A percentile compares a stretch with the other conserved stretches of the same genome.
phyloP scores from a whole-genome alignment of 192 early-diverging fungal species.

The Coemansia sp. region DNA sequence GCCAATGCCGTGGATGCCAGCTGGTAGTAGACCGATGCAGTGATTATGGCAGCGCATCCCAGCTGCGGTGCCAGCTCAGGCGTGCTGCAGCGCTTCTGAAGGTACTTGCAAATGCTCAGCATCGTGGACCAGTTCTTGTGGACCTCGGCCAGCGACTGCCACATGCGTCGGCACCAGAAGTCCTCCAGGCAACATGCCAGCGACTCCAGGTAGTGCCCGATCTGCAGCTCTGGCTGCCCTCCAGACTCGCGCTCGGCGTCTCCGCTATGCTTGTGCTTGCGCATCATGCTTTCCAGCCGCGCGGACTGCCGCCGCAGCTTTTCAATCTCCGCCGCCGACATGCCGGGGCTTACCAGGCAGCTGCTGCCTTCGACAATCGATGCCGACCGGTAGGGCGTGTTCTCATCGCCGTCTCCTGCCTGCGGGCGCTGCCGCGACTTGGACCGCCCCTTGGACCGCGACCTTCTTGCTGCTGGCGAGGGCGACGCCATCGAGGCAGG shows the following conservation, averaged over 20 bases:
- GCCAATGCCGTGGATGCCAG: constrained; percentile 20
- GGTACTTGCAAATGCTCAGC: constrained; percentile 36
- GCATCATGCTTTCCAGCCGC: constrained; percentile 31
- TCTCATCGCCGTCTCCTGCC: background rate
- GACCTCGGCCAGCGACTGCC: constrained; percentile 19
- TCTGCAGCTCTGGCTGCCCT: constrained; percentile 28
- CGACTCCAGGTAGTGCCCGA: constrained; percentile 46
- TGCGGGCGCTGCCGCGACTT: background rate
- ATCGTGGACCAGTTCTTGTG: constrained; percentile 45
- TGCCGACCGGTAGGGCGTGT: too few species aligned
- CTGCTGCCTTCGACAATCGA: background rate
- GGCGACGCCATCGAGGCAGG: background rate
- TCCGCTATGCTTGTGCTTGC: constrained; percentile 42
- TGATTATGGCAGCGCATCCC: constrained; percentile 33
- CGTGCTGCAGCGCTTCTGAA: constrained; percentile 20
- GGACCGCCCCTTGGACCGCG: constrained; percentile 6
- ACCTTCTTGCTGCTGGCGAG: background rate
- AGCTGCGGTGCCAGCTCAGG: constrained; percentile 18
- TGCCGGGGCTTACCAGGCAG: background rate
- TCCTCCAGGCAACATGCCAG: constrained; percentile 48
- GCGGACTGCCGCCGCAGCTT: constrained; percentile 24
- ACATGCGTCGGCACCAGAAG: constrained; percentile 38
- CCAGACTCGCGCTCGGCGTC: constrained; percentile 33
- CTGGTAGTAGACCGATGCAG: constrained; percentile 38
- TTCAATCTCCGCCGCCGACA: constrained; percentile 23